phyloP scores from a whole-genome alignment of 2,329 filamentous ascomycete genomes.

The Curvularia sp. region DNA sequence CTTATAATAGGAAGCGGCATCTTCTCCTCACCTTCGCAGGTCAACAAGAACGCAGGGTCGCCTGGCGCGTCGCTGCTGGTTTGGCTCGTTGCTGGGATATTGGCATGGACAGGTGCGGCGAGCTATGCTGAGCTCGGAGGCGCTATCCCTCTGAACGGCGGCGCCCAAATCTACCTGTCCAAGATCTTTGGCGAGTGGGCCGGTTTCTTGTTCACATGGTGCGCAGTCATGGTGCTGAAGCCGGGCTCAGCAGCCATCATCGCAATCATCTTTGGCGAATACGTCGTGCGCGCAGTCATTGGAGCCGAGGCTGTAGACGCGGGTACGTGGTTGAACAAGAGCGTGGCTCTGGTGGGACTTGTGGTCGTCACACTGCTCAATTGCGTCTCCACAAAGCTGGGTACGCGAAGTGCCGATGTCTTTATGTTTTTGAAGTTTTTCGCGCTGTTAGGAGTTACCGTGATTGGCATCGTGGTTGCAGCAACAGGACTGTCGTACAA shows the following conservation, averaged over 20 bases:
- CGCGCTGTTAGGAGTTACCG: slow-evolving; percentile 82
- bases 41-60: slow-evolving; percentile 89
- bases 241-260: slow-evolving; percentile 94
- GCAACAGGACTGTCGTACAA: slow-evolving; percentile 81
- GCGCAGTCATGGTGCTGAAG: slow-evolving; percentile 90
- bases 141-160: slow-evolving; percentile 93
- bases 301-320: slow-evolving; percentile 84
- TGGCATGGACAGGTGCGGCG: slow-evolving; percentile 95
- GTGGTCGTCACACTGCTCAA: slow-evolving; percentile 82
- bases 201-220: slow-evolving; percentile 97
- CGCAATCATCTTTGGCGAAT: slow-evolving; percentile 97
- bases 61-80: slow-evolving; percentile 89
- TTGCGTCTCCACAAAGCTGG: slow-evolving; percentile 87
- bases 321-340: slow-evolving; percentile 89
- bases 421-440: slow-evolving; percentile 99
- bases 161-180: slow-evolving; percentile 89
- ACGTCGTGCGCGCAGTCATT: slow-evolving; percentile 85
- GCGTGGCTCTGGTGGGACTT: slow-evolving; percentile 79
- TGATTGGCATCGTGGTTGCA: slow-evolving; percentile 89
- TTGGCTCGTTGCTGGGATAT: slow-evolving; percentile 86
- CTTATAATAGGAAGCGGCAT: slow-evolving; percentile 96
- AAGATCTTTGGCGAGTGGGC: slow-evolving; percentile 96
- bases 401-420: slow-evolving; percentile 84
- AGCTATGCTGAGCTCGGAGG: slow-evolving; percentile 96
- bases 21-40: slow-evolving; percentile 91